phyloP scores from a whole-genome alignment of 139 green algal genomes.

The Micractinium sp. region DNA sequence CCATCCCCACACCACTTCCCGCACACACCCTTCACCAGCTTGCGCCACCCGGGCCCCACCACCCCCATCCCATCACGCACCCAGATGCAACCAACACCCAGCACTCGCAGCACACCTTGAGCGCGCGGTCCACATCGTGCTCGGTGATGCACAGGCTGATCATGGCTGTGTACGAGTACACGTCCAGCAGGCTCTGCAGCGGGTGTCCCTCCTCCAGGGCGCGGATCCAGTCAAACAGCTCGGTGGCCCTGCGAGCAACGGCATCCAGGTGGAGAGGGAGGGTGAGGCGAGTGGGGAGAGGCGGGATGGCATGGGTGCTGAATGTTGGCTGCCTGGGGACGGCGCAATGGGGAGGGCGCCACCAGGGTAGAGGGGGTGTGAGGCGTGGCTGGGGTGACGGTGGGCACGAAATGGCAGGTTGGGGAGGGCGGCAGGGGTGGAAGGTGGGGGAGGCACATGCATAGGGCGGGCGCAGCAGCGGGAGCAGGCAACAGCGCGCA shows the following conservation, averaged over 20 bases:
- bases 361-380: too few species aligned
- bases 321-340: too few species aligned
- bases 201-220: conserved; percentile 53
- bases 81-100: not conserved
- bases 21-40: too few species aligned
- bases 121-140: conserved; percentile 76
- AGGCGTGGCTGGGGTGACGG: too few species aligned
- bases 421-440: too few species aligned
- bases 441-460: too few species aligned
- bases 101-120: conserved; percentile 33
- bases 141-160: conserved; percentile 83
- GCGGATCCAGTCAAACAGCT: conserved; percentile 86
- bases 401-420: too few species aligned
- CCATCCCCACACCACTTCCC: too few species aligned
- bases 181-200: conserved; percentile 72
- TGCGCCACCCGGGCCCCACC: too few species aligned
- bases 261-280: not conserved
- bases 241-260: conserved; percentile 51
- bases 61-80: not conserved
- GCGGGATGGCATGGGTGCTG: not conserved
- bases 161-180: conserved; percentile 87
- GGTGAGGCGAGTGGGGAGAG: not conserved
- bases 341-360: too few species aligned
- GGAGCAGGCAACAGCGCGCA: too few species aligned
- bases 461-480: too few species aligned